Base-by-base conservation (phyloP, 2,329 filamentous ascomycete species). In the Aspergillus alliaceus region DNA sequence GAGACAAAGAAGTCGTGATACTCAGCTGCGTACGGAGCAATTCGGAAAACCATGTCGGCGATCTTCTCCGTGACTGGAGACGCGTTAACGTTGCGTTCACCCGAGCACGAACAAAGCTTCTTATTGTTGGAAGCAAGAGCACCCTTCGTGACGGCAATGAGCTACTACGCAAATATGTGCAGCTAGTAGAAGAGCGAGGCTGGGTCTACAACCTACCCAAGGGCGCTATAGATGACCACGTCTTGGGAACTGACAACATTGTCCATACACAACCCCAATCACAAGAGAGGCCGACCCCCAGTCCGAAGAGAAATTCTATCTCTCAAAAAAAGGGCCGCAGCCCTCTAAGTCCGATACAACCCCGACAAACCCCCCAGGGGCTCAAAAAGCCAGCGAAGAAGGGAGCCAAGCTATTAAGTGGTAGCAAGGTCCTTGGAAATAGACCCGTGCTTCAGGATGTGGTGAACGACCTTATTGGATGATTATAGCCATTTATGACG, bases 31-130 rank as follows among this genome's bases (percentile, higher is more conserved):
- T 98, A 14, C 85, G 95, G 29, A 93, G 87, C 71, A 99, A 99
- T 67, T 87, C 93, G 22, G 83, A 84, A 1, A 86, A 87, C 60
- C 86, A 84, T 50, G 93, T 99, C n/a, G 95, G 95, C 18, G 95
- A 98, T 54, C 75, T 99, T 46, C 80, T 99, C 27, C 90, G 89
- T 59, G 95, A 99, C 73, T 96, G 92, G 90, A 82, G 95, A 54
- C 81, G 95, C 49, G 92, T 99, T 71, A 99, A 99, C 66, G 95
- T 99, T 3, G 95, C 95, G 0, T 90, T 99, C 62, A 99, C 95
- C 4, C 83, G 95, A 27, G 95, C 95, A 22, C 90, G 93, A 71
- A 95, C 90, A 0, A 99, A 99, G 78, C 78, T 99, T 34, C 81
- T 99, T 1, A 89, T 99, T 12, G 75, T 99, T 0, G 95, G 95